A percentile compares a stretch with the other conserved stretches of the same genome.
These are phyloP conservation scores for Coemansia sp. DNA, from an alignment of 192 early-diverging fungal species.

Conservation along the genomic window DNA sequence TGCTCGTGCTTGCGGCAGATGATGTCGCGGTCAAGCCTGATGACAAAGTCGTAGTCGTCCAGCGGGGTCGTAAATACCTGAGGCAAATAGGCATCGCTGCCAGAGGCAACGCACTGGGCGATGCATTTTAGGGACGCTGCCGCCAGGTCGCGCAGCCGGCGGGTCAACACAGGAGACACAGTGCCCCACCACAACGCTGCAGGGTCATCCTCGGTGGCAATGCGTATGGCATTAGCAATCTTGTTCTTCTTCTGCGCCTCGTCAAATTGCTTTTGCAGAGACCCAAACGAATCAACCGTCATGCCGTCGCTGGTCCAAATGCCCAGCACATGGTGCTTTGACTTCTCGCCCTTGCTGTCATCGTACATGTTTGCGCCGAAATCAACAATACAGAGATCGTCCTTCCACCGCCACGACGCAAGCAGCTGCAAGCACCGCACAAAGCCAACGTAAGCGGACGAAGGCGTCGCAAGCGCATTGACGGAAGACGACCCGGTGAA, in stretches of 20 bases:
- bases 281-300: conserved; percentile 9
- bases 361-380: conserved; percentile 62
- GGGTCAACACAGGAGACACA: conserved; percentile 36
- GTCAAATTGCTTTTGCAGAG: conserved; percentile 56
- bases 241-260: conserved; percentile 46
- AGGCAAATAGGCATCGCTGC: conserved; percentile 27
- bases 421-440: conserved; percentile 72
- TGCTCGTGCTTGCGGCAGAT: conserved; percentile 62
- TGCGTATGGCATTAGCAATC: conserved; percentile 17
- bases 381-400: conserved; percentile 77
- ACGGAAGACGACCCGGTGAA: conserved; percentile 58
- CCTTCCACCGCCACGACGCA: conserved; percentile 71
- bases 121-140: conserved; percentile 62
- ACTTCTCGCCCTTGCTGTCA: conserved; percentile 35
- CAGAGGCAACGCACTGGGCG: conserved; percentile 22
- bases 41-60: conserved; percentile 71
- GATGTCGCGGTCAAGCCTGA: conserved; percentile 60
- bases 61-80: conserved; percentile 82
- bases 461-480: conserved; percentile 59
- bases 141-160: conserved; percentile 62
- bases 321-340: conserved; percentile 21
- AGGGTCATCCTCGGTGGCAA: conserved; percentile 41
- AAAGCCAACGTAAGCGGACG: conserved; percentile 71
- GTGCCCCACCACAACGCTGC: conserved; percentile 33
- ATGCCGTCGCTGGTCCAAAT: conserved; percentile 28